A percentile compares a stretch with the other conserved stretches of the same genome.
These are phyloP conservation scores for Suhomyces maxii DNA, from an alignment of 1,139 yeast species.

Conservation along the genomic window DNA sequence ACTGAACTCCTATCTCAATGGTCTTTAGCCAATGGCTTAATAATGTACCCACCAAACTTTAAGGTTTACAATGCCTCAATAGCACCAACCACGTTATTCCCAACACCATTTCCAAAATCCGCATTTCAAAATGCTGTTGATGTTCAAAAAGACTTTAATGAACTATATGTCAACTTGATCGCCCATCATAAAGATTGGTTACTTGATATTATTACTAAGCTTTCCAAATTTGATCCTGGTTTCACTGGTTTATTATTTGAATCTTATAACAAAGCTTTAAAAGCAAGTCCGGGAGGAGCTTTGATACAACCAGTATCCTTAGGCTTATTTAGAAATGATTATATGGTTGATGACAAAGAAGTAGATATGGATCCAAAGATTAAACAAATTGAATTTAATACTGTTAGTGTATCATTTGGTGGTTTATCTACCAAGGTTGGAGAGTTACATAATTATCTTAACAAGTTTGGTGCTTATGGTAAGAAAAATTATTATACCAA, in stretches of 20 bases:
- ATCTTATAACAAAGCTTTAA: constrained; percentile 50
- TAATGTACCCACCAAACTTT: constrained; percentile 70
- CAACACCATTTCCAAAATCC: constrained; percentile 77
- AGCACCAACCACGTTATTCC: constrained; percentile 88
- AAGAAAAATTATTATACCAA: constrained; percentile 38
- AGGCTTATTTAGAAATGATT: constrained; percentile 90
- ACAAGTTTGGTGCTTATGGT: constrained; percentile 55
- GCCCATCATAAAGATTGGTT: constrained; percentile 60
- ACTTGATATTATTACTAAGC: constrained; percentile 49
- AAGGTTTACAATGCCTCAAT: constrained; percentile 48
- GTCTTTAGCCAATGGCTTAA: constrained; percentile 75
- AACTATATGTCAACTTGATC: constrained; percentile 69
- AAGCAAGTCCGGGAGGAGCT: constrained; percentile 43
- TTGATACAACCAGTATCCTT: constrained; percentile 65
- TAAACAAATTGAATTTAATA: constrained; percentile 94
- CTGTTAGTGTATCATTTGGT: constrained; percentile 94
- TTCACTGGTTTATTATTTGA: constrained; percentile 81
- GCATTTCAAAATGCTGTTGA: constrained; percentile 66
- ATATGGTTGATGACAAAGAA: constrained; percentile 60
- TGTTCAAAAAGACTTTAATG: constrained; percentile 72
- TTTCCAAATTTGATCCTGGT: constrained; percentile 62
- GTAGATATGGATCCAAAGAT: constrained; percentile 42
- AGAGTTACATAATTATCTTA: constrained; percentile 66
- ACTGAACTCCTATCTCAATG: constrained; percentile 63
- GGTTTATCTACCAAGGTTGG: constrained; percentile 84